phyloP scores from a whole-genome alignment of 192 early-diverging fungal species.

The Podila minutissima region DNA sequence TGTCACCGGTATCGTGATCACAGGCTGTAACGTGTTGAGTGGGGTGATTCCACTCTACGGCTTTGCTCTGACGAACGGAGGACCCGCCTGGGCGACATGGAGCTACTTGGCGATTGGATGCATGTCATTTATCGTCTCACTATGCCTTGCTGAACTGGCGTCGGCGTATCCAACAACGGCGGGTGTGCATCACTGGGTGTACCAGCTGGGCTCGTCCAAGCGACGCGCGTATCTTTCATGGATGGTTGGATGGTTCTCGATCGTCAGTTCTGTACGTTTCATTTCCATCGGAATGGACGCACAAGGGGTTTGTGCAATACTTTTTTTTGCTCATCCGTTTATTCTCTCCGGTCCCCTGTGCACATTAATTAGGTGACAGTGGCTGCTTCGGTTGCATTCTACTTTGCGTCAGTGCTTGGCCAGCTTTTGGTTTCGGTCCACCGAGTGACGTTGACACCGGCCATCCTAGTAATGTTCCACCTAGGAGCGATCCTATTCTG shows the following conservation, averaged over 20 bases:
- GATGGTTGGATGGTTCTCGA: slow-evolving; percentile 40
- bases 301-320: neutral
- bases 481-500: slow-evolving; percentile 25
- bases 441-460: slow-evolving; percentile 11
- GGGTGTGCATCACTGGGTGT: slow-evolving; percentile 41
- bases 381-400: slow-evolving; percentile 37
- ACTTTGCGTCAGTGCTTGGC: slow-evolving; percentile 27
- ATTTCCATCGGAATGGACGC: neutral
- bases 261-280: slow-evolving; percentile 28
- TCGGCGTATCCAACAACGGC: slow-evolving; percentile 38
- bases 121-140: slow-evolving; percentile 33
- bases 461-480: slow-evolving; percentile 40
- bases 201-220: slow-evolving; percentile 13
- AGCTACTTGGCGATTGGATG: slow-evolving; percentile 23
- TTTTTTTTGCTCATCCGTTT: neutral
- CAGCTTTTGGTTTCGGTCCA: slow-evolving; percentile 27
- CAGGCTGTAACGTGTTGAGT: slow-evolving; percentile 22
- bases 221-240: slow-evolving; percentile 28
- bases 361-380: slow-evolving; percentile 17
- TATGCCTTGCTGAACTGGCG: slow-evolving; percentile 37
- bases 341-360: neutral
- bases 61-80: slow-evolving; percentile 28
- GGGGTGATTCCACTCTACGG: slow-evolving; percentile 36
- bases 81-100: slow-evolving; percentile 42
- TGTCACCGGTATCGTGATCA: slow-evolving; percentile 18